Conservation (phyloP, 768 basidiomycete genomes). For the Rubroboletus satanas region DNA sequence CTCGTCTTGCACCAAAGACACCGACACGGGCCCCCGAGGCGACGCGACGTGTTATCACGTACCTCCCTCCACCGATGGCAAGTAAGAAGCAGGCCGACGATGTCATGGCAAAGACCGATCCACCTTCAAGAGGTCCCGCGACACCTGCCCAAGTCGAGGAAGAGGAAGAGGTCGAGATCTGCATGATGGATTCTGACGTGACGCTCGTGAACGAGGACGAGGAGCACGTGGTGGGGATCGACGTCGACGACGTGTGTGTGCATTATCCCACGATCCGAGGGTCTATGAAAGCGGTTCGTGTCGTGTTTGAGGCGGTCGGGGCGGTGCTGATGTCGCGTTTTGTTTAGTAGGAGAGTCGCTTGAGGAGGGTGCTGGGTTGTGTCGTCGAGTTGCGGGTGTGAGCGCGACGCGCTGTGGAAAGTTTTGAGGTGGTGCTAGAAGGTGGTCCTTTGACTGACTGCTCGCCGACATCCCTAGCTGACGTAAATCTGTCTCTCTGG, state of each 20-base stretch:
- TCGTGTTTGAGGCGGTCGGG: no score
- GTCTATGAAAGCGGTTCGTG: slow-evolving; percentile 25
- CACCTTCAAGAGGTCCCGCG: background rate
- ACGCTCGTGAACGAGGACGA: slow-evolving; percentile 29
- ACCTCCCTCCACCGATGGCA: slow-evolving; percentile 26
- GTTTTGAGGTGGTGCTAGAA: background rate
- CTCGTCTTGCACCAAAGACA: background rate
- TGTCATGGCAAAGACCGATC: background rate
- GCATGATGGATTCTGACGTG: slow-evolving; percentile 22
- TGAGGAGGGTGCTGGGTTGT: slow-evolving; percentile 6
- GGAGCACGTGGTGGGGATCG: slow-evolving; percentile 3
- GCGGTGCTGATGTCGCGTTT: background rate
- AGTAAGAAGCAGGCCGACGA: background rate
- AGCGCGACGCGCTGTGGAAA: background rate
- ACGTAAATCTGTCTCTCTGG: no score
- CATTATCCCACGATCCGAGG: slow-evolving; percentile 19
- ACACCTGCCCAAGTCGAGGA: background rate
- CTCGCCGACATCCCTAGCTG: no score
- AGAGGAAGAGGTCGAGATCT: background rate
- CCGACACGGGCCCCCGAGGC: background rate
- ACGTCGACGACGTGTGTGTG: slow-evolving; percentile 18
- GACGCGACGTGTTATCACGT: slow-evolving; percentile 26
- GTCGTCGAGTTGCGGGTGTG: slow-evolving; percentile 17
- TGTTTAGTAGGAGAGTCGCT: slow-evolving; percentile 14
- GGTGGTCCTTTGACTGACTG: background rate